Evolutionary conservation across 2,329 filamentous ascomycete species (phyloP), one percentile per base, ranked within the genome.

Genomic region (Fonsecaea erecta): DNA sequence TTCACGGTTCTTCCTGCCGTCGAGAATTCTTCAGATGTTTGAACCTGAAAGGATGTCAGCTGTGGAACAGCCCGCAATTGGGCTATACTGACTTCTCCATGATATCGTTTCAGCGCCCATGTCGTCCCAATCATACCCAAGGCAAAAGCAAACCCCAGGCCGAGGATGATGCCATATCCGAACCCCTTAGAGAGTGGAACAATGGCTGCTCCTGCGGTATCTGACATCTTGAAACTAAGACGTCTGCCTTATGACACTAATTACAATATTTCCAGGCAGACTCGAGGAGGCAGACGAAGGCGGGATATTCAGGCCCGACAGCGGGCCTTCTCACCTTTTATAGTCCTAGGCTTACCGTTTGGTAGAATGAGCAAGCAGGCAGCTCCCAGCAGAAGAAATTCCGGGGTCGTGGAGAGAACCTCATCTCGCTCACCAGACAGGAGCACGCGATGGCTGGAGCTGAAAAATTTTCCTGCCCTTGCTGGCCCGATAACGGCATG

Each of bases 21-120:
- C 69, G 86, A 93, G 82, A 97, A 97, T 86, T 93, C 95, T 79
- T 97, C 93, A 0, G 90, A 93, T 0, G 93, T 97, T 76, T 96
- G 92, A 2, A 93, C 81, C 76, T 95, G 43, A 7, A 34, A 26
- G 16, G 37, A 12, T 28, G 11, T 60, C 30, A 60, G 30, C 5
- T 24, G 16, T 9, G 11, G 16, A 18, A 18, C 9, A 24, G 6
- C 16, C 18, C 32, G 43, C 1, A 28, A 12, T 11, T 3, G n/a
- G 16, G 11, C 9, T 12, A 6, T 14, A n/a, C 57, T 52, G 32
- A 69, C 76, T 74, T 81, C 92, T 81, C 88, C 83, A 73, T 89
- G 88, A 75, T 89, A 90, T 70, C 84, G 81, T 73, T 88, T 89
- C 64, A 91, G 79, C 30, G 90, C 83, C 77, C 88, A 89, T 1